phyloP scores from a whole-genome alignment of 768 basidiomycete genomes.

The Leccinum uliginosum region DNA sequence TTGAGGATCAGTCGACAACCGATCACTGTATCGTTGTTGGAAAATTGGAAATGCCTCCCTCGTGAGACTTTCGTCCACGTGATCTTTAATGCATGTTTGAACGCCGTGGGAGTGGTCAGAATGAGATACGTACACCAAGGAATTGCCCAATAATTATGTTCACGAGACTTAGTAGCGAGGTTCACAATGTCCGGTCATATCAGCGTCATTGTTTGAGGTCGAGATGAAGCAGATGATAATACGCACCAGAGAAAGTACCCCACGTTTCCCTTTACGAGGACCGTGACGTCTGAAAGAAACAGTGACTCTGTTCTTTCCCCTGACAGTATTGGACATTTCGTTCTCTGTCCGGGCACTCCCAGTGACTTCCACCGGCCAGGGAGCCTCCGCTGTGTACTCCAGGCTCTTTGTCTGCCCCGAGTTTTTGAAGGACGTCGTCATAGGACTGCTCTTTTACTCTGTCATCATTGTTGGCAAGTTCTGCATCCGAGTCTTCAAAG shows the following conservation, averaged over 20 bases:
- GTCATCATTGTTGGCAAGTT: too few species aligned
- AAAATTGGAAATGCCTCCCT: too few species aligned
- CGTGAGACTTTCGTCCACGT: constrained; percentile 3
- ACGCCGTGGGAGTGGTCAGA: neutral
- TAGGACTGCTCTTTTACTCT: too few species aligned
- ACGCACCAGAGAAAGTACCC: constrained; percentile 1
- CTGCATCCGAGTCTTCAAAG: too few species aligned
- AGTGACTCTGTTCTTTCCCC: too few species aligned
- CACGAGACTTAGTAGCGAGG: neutral
- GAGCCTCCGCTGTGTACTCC: too few species aligned
- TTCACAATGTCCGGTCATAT: neutral
- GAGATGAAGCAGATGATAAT: neutral
- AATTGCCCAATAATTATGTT: neutral
- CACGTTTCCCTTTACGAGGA: neutral
- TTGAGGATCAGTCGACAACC: neutral
- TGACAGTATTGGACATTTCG: too few species aligned
- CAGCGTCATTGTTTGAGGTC: neutral
- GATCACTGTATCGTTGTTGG: neutral
- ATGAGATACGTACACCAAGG: constrained; percentile 3
- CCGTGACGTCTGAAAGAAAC: neutral
- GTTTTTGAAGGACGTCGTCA: too few species aligned
- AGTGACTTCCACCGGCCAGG: too few species aligned
- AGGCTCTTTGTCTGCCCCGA: too few species aligned
- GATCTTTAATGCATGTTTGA: neutral
- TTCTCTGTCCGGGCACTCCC: too few species aligned